phyloP scores from a whole-genome alignment of 1,139 yeast genomes.

The Entelexis paramagnoliae region DNA sequence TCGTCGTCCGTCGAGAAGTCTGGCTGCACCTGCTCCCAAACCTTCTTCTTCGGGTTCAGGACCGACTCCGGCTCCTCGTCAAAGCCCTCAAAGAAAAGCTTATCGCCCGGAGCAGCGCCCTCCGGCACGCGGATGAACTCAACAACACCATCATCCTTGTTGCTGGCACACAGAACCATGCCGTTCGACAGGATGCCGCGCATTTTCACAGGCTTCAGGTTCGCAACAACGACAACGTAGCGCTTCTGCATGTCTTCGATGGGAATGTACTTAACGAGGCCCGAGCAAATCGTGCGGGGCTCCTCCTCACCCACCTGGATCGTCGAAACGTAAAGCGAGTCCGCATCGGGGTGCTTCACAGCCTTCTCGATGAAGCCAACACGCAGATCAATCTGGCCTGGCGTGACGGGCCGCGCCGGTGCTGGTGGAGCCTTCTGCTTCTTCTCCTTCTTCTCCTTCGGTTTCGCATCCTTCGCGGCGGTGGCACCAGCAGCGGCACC shows the following conservation, averaged over 20 bases:
- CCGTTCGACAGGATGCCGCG: slow-evolving; percentile 91
- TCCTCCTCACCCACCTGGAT: slow-evolving; percentile 94
- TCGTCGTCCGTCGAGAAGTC: slow-evolving; percentile 68
- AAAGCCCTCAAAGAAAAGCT: slow-evolving; percentile 84
- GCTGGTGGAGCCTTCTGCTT: slow-evolving; percentile 39
- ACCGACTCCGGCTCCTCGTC: slow-evolving; percentile 76
- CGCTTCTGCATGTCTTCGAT: slow-evolving; percentile 77
- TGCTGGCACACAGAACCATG: slow-evolving; percentile 92
- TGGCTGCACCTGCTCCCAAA: slow-evolving; percentile 94
- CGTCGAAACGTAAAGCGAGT: slow-evolving; percentile 87
- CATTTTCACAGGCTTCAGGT: slow-evolving; percentile 85
- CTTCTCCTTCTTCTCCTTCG: slow-evolving; percentile 36
- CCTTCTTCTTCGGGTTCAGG: slow-evolving; percentile 95
- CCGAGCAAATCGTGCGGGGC: slow-evolving; percentile 97
- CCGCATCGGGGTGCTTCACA: slow-evolving; percentile 95
- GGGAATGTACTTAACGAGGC: slow-evolving; percentile 68
- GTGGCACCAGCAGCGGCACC: slow-evolving; percentile 23
- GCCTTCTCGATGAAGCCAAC: slow-evolving; percentile 97
- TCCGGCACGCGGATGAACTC: slow-evolving; percentile 94
- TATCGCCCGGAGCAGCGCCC: slow-evolving; percentile 93
- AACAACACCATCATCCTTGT: slow-evolving; percentile 44
- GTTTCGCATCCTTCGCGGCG: slow-evolving; percentile 30
- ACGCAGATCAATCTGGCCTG: slow-evolving; percentile 80
- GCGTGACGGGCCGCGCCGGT: slow-evolving; percentile 55
- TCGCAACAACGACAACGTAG: slow-evolving; percentile 71